Evolutionary conservation across 2,329 filamentous ascomycete genomes (phyloP).

Genomic region (Pseudonectria buxi): DNA sequence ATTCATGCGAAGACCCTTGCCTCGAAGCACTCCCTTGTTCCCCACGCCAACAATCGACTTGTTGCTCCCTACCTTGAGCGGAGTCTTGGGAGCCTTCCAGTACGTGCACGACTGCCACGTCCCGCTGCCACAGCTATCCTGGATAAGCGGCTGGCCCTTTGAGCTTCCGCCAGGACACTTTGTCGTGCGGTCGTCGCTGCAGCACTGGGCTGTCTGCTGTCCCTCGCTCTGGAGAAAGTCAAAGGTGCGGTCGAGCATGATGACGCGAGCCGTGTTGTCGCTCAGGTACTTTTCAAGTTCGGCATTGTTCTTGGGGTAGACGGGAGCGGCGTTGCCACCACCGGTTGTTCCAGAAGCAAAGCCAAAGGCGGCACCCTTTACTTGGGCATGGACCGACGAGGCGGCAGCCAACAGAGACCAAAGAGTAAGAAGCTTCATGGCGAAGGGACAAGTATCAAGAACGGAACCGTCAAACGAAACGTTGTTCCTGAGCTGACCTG

Average conservation of each 20-base stretch:
- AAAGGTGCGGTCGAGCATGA: conserved; percentile 28
- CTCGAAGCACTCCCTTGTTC: conserved; percentile 22
- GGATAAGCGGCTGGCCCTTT: too few species aligned
- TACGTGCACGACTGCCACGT: too few species aligned
- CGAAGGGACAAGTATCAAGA: too few species aligned
- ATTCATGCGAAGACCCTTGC: conserved; percentile 39
- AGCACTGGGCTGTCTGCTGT: too few species aligned
- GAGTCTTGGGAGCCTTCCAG: too few species aligned
- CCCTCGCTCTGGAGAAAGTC: conserved; percentile 22
- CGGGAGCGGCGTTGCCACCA: conserved; percentile 8
- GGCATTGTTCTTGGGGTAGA: conserved; percentile 9
- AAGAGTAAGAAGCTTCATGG: too few species aligned
- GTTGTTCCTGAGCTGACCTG: too few species aligned
- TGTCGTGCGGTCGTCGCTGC: too few species aligned
- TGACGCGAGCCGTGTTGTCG: conserved; percentile 24
- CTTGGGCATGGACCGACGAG: not conserved
- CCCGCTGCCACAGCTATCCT: too few species aligned
- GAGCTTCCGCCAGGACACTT: too few species aligned
- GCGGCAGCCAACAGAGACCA: too few species aligned
- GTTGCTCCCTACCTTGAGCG: conserved; percentile 21
- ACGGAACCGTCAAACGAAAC: too few species aligned
- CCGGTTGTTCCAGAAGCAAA: conserved; percentile 11
- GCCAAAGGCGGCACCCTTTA: conserved; percentile 7
- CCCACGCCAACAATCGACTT: conserved; percentile 21
- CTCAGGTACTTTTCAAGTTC: conserved; percentile 12